Conservation (phyloP, 306 rosid genomes). For the Acacia crassicarpa region DNA sequence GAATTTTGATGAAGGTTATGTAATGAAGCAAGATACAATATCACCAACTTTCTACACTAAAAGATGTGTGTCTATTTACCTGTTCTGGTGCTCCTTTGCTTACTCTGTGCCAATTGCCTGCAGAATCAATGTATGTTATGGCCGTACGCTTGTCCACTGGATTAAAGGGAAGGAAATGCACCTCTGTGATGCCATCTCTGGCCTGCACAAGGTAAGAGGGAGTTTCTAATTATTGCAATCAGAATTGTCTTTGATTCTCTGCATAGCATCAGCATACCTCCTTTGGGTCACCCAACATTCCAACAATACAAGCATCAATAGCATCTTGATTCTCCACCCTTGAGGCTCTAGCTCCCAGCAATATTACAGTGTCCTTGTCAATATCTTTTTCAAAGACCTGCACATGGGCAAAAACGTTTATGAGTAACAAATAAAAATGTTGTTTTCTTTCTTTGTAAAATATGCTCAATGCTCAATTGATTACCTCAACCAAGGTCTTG, state of each 20-base stretch:
- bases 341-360: slow-evolving; percentile 86
- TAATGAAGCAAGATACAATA: background rate
- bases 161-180: slow-evolving; percentile 87
- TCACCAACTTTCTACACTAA: background rate
- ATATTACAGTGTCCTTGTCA: slow-evolving; percentile 55
- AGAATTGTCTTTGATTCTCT: background rate
- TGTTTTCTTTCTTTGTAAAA: background rate
- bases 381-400: slow-evolving; percentile 65
- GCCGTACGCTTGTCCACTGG: slow-evolving; percentile 97
- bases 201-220: slow-evolving; percentile 46
- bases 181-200: slow-evolving; percentile 74
- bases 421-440: background rate
- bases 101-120: slow-evolving; percentile 76
- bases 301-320: slow-evolving; percentile 91
- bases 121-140: slow-evolving; percentile 67
- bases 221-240: background rate
- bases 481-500: slow-evolving; percentile 71
- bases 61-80: slow-evolving; percentile 35
- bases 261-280: slow-evolving; percentile 48
- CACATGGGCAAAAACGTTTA: background rate
- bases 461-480: background rate
- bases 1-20: slow-evolving; percentile 10
- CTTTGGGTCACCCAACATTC: slow-evolving; percentile 93
- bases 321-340: slow-evolving; percentile 95
- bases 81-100: slow-evolving; percentile 99